Evolutionary conservation across 768 basidiomycete species (phyloP), one percentile per base, ranked within the genome.

Genomic region (Coprinopsis strossmayeri): DNA sequence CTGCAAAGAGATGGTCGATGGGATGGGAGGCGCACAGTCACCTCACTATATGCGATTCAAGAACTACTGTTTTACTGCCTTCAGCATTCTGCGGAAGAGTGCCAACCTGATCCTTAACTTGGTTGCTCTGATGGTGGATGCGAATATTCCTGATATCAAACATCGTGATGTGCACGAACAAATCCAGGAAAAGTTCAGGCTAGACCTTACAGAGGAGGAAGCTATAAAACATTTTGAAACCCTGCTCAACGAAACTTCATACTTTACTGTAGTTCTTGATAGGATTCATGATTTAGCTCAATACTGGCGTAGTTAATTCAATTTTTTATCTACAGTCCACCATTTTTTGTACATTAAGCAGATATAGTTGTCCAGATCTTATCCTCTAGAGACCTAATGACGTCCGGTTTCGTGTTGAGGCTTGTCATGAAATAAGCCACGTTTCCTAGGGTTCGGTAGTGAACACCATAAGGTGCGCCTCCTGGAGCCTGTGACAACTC

Each of bases 1-100:
- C 34, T 97, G 94, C 68, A 94, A 95, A 60, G 96, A 98, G 62
- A 99, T 98, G 96, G 91, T 98, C 0, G 96, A 99, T 62, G 95
- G 90, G 10, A 95, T 99, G 93, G 96, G 96, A n/a, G 95, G 96
- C 10, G 84, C 90, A 1, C 81, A 88, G 59, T 95, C 93, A 4
- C 79, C 87, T n/a, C 95, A 98, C 63, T 97, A 97, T 64, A 79
- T 84, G 21, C 85, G 94, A 25, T 99, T 99, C 81, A 93, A 97
- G 66, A 87, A 82, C 57, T 87, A 93, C 55, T 96, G 91, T 64
- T 95, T 94, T 66, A 98, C 95, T n/a, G 96, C 92, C 1, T 98
- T 98, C 68, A 89, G 87, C 46, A 92, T 91, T 59, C 77, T 98
- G 48, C 82, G 95, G 56, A 97, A 98, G 74, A 93, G 89, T 61